Conservation (phyloP, 2,329 filamentous ascomycete species). For the Delphinella strobiligena region DNA sequence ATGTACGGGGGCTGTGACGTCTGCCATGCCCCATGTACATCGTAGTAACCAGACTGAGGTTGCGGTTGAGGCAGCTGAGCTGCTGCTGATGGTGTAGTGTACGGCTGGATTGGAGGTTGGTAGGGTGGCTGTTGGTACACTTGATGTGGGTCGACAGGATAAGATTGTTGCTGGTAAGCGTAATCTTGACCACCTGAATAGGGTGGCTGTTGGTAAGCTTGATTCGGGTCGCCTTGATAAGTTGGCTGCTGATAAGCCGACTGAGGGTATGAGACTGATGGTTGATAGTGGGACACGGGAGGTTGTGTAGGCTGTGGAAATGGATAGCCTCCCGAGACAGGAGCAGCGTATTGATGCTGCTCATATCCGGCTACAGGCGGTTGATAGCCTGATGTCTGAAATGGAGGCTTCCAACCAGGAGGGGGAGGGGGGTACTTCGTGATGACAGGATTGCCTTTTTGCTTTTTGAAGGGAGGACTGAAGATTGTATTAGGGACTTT, state of each 20-base stretch:
- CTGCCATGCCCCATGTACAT: conserved; percentile 4
- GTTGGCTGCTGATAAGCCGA: conserved; percentile 20
- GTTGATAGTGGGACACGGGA: conserved; percentile 9
- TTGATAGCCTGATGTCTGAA: conserved; percentile 6
- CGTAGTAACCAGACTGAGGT: conserved; percentile 5
- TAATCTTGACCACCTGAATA: conserved; percentile 2
- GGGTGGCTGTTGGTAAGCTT: conserved; percentile 14
- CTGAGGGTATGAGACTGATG: conserved; percentile 9
- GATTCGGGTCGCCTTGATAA: conserved; percentile 14
- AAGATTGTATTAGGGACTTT: conserved; percentile 10
- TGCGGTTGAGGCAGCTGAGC: conserved; percentile 4
- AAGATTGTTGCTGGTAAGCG: conserved; percentile 10
- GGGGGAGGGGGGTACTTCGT: conserved; percentile 39
- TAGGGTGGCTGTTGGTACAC: conserved; percentile 11
- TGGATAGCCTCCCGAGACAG: not conserved
- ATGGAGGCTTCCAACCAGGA: conserved; percentile 29
- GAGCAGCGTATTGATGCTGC: conserved; percentile 3
- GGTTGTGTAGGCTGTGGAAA: conserved; percentile 1
- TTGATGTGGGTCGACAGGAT: conserved; percentile 5
- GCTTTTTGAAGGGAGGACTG: conserved; percentile 26
- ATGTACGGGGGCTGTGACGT: not conserved
- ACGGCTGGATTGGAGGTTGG: conserved; percentile 1
- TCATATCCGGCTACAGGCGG: conserved; percentile 4
- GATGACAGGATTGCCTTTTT: conserved; percentile 35
- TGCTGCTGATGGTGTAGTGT: not conserved